Evolutionary conservation across 352 stramenopile genomes (phyloP), one percentile per base, ranked within the genome.

Genomic region (Pythium phragmiticola): DNA sequence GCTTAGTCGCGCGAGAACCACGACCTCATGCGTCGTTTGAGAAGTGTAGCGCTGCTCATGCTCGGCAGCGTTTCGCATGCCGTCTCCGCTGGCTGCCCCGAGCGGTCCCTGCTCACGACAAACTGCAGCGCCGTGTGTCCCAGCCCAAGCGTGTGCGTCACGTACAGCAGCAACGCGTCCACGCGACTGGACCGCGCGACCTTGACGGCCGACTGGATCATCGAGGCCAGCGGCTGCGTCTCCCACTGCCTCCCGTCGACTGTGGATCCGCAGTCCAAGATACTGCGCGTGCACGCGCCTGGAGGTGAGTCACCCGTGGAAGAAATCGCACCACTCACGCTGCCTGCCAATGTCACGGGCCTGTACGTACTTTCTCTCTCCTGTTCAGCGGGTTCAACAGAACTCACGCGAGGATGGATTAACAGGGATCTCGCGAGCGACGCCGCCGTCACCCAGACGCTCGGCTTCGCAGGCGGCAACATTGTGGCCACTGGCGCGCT

Each of bases 401-500:
- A 16, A 42, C 37, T 42, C 26, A 30, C 4, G 26, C 4, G 37
- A 42, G 37, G 37, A 42, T 9, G 2, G 37, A 7, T 21, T 13
- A 33, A 21, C 16, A 63, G 57, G 26, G 46, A 63, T 23, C 13
- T 63, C 12, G 33, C 4, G 33, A 37, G 14, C 33, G 46, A 49
- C 5, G 21, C 19, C n/a, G 30, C 26, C 3, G 17, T 14, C 3
- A 17, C 23, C 7, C 19, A 46, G 19, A 30, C 28, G 14, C 56
- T 63, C 26, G 45, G 45, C 9, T 63, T 56, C 21, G 45, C 57
- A 17, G 57, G 26, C 11, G 21, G 21, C 30, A 63, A 63, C 23
- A 50, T 63, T 34, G 57, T 63, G 33, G 46, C 57, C 19, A 63
- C 53, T 21, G 46, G 57, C 46, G 49, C 57, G 7, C 43, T 47